Percentiles rank a stretch among this genome's conserved stretches.
Conservation (phyloP, 2,329 filamentous ascomycete genomes). For the Stemphylium beticola region DNA sequence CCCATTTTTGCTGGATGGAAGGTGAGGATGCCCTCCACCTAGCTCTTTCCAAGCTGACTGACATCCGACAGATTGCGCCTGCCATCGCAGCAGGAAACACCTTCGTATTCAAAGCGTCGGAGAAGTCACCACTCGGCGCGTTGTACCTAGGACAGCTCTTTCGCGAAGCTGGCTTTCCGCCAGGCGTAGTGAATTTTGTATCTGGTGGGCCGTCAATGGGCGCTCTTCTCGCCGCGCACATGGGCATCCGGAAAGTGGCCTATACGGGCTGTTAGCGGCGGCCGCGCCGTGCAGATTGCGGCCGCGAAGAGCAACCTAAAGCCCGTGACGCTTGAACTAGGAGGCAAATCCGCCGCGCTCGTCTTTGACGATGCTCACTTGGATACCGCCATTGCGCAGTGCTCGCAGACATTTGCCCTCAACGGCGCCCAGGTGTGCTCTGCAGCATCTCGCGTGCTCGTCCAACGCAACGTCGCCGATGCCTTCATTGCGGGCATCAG, state of each 20-base stretch:
- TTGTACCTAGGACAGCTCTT: constrained; percentile 34
- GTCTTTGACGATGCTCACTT: too few relatives aligned
- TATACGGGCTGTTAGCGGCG: too few relatives aligned
- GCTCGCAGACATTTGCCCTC: constrained; percentile 4
- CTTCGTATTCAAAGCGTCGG: constrained; percentile 36
- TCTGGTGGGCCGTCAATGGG: constrained; percentile 42
- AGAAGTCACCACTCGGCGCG: constrained; percentile 35
- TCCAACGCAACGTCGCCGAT: background rate
- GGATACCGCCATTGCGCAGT: constrained; percentile 33
- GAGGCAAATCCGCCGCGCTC: too few relatives aligned
- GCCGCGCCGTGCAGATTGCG: too few relatives aligned
- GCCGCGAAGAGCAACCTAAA: too few relatives aligned
- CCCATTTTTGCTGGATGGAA: constrained; percentile 11
- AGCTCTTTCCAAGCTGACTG: constrained; percentile 8
- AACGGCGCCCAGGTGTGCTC: constrained; percentile 5
- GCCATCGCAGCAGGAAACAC: constrained; percentile 45
- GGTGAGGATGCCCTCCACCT: background rate
- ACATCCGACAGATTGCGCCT: constrained; percentile 38
- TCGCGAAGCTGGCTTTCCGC: constrained; percentile 45
- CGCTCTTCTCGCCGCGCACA: constrained; percentile 10
- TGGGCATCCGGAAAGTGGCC: too few relatives aligned
- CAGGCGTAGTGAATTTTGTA: constrained; percentile 50
- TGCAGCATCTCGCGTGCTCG: background rate
- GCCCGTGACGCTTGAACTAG: too few relatives aligned
- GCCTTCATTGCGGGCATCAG: too few relatives aligned